Conservation (phyloP, 2,329 filamentous ascomycete genomes). For the Sporothrix dimorphospora region DNA sequence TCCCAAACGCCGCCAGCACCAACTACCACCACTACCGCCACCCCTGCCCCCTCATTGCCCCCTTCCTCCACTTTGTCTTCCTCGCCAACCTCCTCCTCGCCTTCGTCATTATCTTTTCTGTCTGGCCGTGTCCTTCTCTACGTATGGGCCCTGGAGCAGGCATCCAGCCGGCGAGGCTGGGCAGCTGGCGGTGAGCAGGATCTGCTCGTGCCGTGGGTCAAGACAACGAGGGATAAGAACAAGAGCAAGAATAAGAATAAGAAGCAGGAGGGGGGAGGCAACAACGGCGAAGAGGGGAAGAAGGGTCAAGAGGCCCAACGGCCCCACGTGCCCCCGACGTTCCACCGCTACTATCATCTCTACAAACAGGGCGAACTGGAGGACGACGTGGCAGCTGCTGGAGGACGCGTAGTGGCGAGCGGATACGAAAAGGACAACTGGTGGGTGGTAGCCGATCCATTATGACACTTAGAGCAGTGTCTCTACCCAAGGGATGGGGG, state of each 20-base stretch:
- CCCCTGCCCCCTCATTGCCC: constrained; percentile 14
- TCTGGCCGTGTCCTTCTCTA: constrained; percentile 76
- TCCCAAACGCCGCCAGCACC: constrained; percentile 8
- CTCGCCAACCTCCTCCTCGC: background rate
- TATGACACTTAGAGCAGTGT: background rate
- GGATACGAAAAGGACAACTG: constrained; percentile 98
- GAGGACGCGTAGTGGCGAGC: constrained; percentile 73
- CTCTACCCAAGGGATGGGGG: background rate
- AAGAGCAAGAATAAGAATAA: background rate
- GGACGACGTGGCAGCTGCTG: constrained; percentile 71
- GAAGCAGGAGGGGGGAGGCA: background rate
- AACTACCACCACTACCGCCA: background rate
- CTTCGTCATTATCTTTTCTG: constrained; percentile 30
- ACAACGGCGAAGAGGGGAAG: background rate
- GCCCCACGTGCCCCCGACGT: constrained; percentile 56
- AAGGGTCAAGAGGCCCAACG: constrained; percentile 12
- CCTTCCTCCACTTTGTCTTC: background rate
- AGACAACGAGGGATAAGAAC: constrained; percentile 31
- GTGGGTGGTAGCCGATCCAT: constrained; percentile 72
- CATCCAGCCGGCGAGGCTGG: constrained; percentile 84
- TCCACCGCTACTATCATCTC: constrained; percentile 91
- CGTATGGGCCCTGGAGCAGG: constrained; percentile 96
- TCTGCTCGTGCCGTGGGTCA: constrained; percentile 92
- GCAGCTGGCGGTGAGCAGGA: constrained; percentile 82
- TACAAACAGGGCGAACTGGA: constrained; percentile 88